Percentiles rank a stretch among this genome's conserved stretches.
Evolutionary conservation across 208 protist species (phyloP).

Genomic region (Trypanosomatidae sp.): DNA sequence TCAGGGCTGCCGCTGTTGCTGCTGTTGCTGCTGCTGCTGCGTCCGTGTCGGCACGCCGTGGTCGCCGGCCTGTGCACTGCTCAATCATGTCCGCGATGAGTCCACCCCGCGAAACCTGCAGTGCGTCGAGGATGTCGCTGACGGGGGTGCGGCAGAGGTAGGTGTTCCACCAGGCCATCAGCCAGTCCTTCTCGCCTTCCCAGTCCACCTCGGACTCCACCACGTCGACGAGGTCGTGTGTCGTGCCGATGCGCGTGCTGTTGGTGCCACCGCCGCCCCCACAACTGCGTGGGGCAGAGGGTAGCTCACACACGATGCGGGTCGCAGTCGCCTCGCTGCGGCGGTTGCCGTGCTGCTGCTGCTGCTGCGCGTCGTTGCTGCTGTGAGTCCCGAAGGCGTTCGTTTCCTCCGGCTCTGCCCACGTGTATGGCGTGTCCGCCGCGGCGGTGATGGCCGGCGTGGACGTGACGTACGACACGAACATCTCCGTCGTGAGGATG

Average conservation of each 20-base stretch:
- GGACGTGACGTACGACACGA: slow-evolving; percentile 34
- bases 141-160: slow-evolving; percentile 67
- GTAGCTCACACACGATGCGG: too few relatives aligned
- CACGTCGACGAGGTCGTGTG: slow-evolving; percentile 21
- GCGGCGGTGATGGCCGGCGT: too few relatives aligned
- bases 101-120: slow-evolving; percentile 61
- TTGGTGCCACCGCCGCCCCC: too few relatives aligned
- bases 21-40: too few relatives aligned
- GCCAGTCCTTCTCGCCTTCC: slow-evolving; percentile 33
- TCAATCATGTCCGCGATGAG: slow-evolving; percentile 71
- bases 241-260: too few relatives aligned
- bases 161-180: slow-evolving; percentile 79
- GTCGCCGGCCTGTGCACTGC: slow-evolving; percentile 55
- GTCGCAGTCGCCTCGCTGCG: slow-evolving; percentile 13
- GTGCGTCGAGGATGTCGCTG: slow-evolving; percentile 45
- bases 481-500: slow-evolving; percentile 70
- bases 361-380: too few relatives aligned
- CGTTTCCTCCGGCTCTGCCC: too few relatives aligned
- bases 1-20: too few relatives aligned
- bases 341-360: slow-evolving; percentile 34
- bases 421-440: too few relatives aligned
- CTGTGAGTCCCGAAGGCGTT: too few relatives aligned
- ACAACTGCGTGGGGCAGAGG: too few relatives aligned
- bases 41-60: slow-evolving; percentile 15
- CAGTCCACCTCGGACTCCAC: slow-evolving; percentile 21